phyloP scores from a whole-genome alignment of 768 basidiomycete genomes.

The Lactarius quietus region DNA sequence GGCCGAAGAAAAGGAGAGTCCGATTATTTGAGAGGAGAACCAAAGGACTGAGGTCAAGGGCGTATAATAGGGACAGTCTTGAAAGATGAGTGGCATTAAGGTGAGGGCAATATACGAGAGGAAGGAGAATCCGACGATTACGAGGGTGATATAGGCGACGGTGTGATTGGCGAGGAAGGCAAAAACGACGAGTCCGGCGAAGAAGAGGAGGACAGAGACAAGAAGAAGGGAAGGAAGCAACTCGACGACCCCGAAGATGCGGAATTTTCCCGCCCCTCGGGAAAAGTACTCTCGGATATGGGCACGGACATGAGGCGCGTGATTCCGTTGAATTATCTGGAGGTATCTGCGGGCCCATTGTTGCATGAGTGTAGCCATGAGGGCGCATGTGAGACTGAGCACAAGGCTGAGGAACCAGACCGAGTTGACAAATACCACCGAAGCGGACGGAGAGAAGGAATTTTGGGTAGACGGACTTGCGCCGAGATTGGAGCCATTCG shows the following conservation, averaged over 20 bases:
- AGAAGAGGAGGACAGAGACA: conserved; percentile 10
- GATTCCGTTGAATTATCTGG: not conserved
- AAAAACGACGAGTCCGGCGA: conserved; percentile 7
- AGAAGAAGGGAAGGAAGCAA: not conserved
- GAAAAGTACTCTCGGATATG: not conserved
- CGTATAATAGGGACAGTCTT: conserved; percentile 16
- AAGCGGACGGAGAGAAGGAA: not conserved
- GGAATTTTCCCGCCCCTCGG: not conserved
- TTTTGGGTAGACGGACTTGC: not conserved
- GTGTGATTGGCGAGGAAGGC: not conserved
- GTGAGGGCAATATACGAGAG: not conserved
- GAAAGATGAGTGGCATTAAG: conserved; percentile 4
- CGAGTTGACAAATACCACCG: conserved; percentile 6
- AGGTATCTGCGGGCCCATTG: conserved; percentile 17
- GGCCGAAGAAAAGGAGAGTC: not conserved
- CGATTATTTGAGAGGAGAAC: not conserved
- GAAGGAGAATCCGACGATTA: not conserved
- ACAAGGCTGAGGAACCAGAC: conserved; percentile 12
- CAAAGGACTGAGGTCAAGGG: not conserved
- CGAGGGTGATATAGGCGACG: conserved; percentile 1
- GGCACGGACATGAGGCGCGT: not conserved
- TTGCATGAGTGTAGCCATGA: conserved; percentile 11
- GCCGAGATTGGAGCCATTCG: not conserved
- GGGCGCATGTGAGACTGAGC: conserved; percentile 2
- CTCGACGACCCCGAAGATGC: not conserved